A percentile compares a stretch with the other conserved stretches of the same genome.
phyloP scores from a whole-genome alignment of 108 stramenopile genomes.

The Cyclotella baltica region DNA sequence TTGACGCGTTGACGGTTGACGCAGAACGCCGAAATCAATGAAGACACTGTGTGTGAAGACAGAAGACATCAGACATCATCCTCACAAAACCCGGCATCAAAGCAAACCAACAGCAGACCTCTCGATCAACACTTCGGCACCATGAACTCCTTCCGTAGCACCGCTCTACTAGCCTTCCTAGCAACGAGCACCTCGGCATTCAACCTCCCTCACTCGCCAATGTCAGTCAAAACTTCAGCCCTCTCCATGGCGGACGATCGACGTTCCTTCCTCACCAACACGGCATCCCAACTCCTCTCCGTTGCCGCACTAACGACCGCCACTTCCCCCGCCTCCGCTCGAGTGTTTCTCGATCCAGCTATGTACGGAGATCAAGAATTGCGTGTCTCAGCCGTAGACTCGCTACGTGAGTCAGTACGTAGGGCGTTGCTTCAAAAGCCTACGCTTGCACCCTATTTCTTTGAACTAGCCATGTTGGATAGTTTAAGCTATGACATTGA shows the following conservation, averaged over 20 bases:
- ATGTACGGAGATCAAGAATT: constrained; percentile 93
- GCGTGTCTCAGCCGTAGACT: constrained; percentile 82
- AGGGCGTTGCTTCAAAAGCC: constrained; percentile 84
- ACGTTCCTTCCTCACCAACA: constrained; percentile 49
- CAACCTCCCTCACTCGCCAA: background rate
- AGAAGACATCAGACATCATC: too few species aligned
- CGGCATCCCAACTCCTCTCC: constrained; percentile 24
- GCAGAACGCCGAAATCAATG: too few species aligned
- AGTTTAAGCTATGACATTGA: constrained; percentile 69
- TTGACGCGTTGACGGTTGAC: too few species aligned
- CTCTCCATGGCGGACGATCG: constrained; percentile 48
- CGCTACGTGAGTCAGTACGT: constrained; percentile 74
- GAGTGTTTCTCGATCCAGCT: constrained; percentile 88
- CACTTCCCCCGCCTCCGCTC: constrained; percentile 65
- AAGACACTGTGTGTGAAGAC: too few species aligned
- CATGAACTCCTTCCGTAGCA: constrained; percentile 3
- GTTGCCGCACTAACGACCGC: constrained; percentile 14
- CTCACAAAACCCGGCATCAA: too few species aligned
- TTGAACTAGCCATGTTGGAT: constrained; percentile 78
- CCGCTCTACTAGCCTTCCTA: constrained; percentile 11
- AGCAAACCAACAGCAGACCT: too few species aligned
- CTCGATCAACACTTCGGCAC: too few species aligned
- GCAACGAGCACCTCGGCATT: constrained; percentile 3
- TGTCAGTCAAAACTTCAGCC: constrained; percentile 3
- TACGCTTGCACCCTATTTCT: constrained; percentile 70